A percentile compares a stretch with the other conserved stretches of the same genome.
phyloP scores from a whole-genome alignment of 208 protist genomes.

The Acanthamoeba lenticulata region DNA sequence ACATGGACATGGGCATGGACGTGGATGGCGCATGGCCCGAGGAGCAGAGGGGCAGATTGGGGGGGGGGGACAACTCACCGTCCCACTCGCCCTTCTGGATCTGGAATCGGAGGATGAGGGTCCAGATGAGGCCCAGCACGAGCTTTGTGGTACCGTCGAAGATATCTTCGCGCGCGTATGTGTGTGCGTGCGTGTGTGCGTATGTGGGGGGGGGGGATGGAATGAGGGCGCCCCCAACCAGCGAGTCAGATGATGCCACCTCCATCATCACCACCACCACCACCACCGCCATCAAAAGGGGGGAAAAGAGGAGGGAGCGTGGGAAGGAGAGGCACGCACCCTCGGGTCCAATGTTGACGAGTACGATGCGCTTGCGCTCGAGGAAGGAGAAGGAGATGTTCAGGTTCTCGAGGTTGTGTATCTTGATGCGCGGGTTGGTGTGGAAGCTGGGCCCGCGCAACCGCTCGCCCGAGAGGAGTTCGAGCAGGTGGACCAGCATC shows the following conservation, averaged over 20 bases:
- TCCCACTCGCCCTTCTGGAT: conserved; percentile 45
- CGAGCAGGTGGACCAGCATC: conserved; percentile 46
- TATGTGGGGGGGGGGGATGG: no score
- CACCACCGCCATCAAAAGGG: background rate
- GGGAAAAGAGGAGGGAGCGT: background rate
- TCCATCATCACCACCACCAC: background rate
- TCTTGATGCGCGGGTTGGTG: conserved; percentile 14
- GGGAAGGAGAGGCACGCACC: background rate
- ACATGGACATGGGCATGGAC: no score
- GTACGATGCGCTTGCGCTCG: conserved; percentile 35
- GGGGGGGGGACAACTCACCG: background rate
- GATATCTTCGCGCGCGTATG: conserved; percentile 37
- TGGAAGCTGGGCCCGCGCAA: background rate
- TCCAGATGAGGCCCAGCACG: conserved; percentile 64
- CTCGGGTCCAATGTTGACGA: conserved; percentile 64
- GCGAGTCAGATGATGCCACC: no score
- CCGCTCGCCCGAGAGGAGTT: conserved; percentile 41
- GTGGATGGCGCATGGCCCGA: no score
- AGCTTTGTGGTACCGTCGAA: conserved; percentile 42
- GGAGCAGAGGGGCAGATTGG: no score
- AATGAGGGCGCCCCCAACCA: no score
- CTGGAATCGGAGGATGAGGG: conserved; percentile 66
- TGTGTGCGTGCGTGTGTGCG: no score
- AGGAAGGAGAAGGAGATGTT: conserved; percentile 61
- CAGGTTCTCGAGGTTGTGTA: conserved; percentile 63